These are phyloP conservation scores for Cyberlindnera samutprakarnensis DNA, from an alignment of 805 yeast genomes.

Conservation along the genomic window DNA sequence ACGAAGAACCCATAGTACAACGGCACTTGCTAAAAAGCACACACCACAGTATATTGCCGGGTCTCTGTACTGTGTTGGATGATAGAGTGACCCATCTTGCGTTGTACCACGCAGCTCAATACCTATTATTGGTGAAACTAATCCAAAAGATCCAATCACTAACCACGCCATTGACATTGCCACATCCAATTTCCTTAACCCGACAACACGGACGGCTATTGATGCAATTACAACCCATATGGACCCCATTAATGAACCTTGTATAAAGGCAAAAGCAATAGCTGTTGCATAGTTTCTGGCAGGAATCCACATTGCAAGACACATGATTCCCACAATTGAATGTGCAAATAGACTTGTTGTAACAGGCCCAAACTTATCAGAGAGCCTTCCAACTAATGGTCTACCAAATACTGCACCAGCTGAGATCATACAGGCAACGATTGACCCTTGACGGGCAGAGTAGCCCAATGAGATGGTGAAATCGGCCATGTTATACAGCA, in stretches of 20 bases:
- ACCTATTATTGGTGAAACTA: constrained; percentile 56
- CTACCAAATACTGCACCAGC: constrained; percentile 50
- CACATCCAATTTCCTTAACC: constrained; percentile 43
- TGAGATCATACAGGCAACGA: constrained; percentile 52
- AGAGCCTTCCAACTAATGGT: constrained; percentile 44
- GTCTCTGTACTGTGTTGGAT: constrained; percentile 40
- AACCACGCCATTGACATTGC: constrained; percentile 47
- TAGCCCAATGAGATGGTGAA: constrained; percentile 57
- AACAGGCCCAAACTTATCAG: constrained; percentile 48
- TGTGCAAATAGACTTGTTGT: constrained; percentile 37
- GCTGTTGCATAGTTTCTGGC: constrained; percentile 51
- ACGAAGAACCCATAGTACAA: constrained; percentile 36
- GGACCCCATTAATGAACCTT: constrained; percentile 55
- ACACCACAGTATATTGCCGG: constrained; percentile 55
- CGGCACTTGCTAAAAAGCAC: constrained; percentile 39
- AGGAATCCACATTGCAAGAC: constrained; percentile 50
- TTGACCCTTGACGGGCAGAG: constrained; percentile 43
- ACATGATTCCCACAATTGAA: constrained; percentile 31
- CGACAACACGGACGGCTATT: constrained; percentile 43
- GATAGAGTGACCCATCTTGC: constrained; percentile 22
- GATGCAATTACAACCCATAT: constrained; percentile 51
- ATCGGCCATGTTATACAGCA: constrained; percentile 52
- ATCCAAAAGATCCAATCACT: constrained; percentile 40
- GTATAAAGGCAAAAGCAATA: constrained; percentile 40
- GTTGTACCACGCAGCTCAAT: constrained; percentile 34